Percentiles rank a stretch among this genome's conserved stretches.
These are phyloP conservation scores for Aspergillus carlsbadensis DNA, from an alignment of 495 filamentous ascomycete species.

Conservation along the genomic window DNA sequence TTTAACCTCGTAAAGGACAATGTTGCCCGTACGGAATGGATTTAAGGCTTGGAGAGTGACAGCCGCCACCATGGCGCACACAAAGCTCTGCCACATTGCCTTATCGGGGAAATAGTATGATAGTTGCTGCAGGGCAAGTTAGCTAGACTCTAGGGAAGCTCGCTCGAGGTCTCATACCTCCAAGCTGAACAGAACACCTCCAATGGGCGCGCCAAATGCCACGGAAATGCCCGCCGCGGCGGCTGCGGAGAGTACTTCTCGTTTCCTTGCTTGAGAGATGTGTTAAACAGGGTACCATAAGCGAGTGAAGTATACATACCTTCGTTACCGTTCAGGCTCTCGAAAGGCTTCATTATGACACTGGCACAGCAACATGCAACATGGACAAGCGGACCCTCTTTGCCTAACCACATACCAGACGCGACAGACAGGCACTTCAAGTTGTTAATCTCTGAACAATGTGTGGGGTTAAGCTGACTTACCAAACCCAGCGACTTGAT, in stretches of 20 bases:
- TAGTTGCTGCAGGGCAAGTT: conserved; percentile 57
- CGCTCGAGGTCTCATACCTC: conserved; percentile 54
- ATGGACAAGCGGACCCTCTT: conserved; percentile 95
- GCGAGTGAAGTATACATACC: conserved; percentile 40
- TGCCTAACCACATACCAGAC: conserved; percentile 97
- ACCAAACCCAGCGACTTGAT: conserved; percentile 92
- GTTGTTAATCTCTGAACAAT: conserved; percentile 12
- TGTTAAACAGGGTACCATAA: too few relatives aligned
- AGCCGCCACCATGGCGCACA: conserved; percentile 96
- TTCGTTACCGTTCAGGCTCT: conserved; percentile 84
- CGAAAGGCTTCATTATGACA: conserved; percentile 88
- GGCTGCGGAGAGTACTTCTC: conserved; percentile 92
- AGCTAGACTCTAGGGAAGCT: neutral
- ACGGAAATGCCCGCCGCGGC: conserved; percentile 95
- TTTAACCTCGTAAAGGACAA: conserved; percentile 95
- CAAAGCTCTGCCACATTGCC: conserved; percentile 99
- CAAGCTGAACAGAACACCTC: conserved; percentile 87
- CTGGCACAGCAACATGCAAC: conserved; percentile 98
- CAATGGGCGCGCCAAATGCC: conserved; percentile 95
- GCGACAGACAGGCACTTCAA: conserved; percentile 84
- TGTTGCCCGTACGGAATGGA: conserved; percentile 92
- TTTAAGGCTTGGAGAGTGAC: conserved; percentile 90
- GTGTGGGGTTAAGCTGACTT: conserved; percentile 25
- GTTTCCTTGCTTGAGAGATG: conserved; percentile 69
- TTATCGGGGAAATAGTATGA: conserved; percentile 99